Evolutionary conservation across 805 yeast genomes (phyloP).

Genomic region (Metschnikowia santaceciliae): DNA sequence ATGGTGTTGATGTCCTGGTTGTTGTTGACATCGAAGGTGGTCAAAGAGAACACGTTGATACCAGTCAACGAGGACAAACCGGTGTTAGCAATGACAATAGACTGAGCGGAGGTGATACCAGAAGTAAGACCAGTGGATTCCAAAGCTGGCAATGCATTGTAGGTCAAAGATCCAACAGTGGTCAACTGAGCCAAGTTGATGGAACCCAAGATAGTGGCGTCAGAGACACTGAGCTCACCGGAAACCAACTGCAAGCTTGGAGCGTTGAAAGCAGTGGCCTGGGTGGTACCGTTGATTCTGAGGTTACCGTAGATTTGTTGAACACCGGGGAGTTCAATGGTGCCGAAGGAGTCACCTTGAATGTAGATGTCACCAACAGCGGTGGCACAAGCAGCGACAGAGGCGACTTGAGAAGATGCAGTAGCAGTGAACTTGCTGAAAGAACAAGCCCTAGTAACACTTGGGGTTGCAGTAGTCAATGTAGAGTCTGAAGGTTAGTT

Average conservation of each 20-base stretch:
- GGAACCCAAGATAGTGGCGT: conserved; percentile 61
- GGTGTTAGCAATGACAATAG: conserved; percentile 71
- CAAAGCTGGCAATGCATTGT: conserved; percentile 86
- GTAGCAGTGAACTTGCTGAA: conserved; percentile 68
- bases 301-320: conserved; percentile 75
- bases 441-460: conserved; percentile 62
- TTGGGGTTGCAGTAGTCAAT: conserved; percentile 50
- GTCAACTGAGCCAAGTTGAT: conserved; percentile 74
- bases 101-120: conserved; percentile 71
- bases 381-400: conserved; percentile 67
- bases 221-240: conserved; percentile 59
- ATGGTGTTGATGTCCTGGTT: conserved; percentile 72
- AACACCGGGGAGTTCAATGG: conserved; percentile 70
- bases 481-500: conserved; percentile 34
- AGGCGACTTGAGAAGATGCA: conserved; percentile 73
- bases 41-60: conserved; percentile 46
- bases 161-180: conserved; percentile 75
- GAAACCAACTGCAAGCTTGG: conserved; percentile 73
- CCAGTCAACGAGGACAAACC: conserved; percentile 66
- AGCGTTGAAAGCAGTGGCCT: conserved; percentile 65
- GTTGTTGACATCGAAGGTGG: conserved; percentile 80
- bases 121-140: conserved; percentile 57
- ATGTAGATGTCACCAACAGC: conserved; percentile 76
- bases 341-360: conserved; percentile 53
- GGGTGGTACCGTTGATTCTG: conserved; percentile 59